Evolutionary conservation across 2,329 filamentous ascomycete genomes (phyloP).

Genomic region (Clonostachys rosea): DNA sequence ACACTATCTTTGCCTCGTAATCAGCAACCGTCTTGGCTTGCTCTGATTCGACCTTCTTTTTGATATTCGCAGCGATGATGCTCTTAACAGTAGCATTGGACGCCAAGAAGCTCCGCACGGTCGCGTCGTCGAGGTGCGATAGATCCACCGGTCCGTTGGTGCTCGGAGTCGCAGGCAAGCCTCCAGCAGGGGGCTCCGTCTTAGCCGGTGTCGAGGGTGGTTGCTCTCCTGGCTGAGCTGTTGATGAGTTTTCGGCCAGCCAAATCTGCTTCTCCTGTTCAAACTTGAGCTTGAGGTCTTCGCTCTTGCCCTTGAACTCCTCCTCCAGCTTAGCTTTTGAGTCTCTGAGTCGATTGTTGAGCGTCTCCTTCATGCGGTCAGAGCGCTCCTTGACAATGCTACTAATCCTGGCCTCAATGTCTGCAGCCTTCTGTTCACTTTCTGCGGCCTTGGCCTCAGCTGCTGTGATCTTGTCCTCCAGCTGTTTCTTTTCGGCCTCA

Average conservation of each 20-base stretch:
- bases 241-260: slow-evolving; percentile 43
- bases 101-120: slow-evolving; percentile 51
- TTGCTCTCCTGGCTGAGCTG: slow-evolving; percentile 11
- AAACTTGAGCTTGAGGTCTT: slow-evolving; percentile 48
- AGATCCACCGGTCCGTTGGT: slow-evolving; percentile 29
- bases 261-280: slow-evolving; percentile 62
- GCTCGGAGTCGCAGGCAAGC: too few relatives aligned
- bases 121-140: slow-evolving; percentile 45
- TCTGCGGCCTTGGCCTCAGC: slow-evolving; percentile 60
- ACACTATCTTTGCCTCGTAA: slow-evolving; percentile 46
- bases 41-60: slow-evolving; percentile 57
- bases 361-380: slow-evolving; percentile 63
- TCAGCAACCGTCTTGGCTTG: slow-evolving; percentile 39
- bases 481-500: slow-evolving; percentile 52
- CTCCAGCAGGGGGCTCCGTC: slow-evolving; percentile 18
- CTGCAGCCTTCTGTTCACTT: slow-evolving; percentile 57
- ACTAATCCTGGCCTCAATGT: slow-evolving; percentile 59
- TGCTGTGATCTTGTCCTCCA: slow-evolving; percentile 58
- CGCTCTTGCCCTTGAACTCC: slow-evolving; percentile 60
- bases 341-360: slow-evolving; percentile 64
- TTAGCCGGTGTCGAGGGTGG: slow-evolving; percentile 31
- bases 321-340: slow-evolving; percentile 67
- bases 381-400: slow-evolving; percentile 60
- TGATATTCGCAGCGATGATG: slow-evolving; percentile 59
- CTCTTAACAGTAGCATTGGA: slow-evolving; percentile 53